Conservation (phyloP, 495 filamentous ascomycete genomes). For the Aspergillus conjunctus region DNA sequence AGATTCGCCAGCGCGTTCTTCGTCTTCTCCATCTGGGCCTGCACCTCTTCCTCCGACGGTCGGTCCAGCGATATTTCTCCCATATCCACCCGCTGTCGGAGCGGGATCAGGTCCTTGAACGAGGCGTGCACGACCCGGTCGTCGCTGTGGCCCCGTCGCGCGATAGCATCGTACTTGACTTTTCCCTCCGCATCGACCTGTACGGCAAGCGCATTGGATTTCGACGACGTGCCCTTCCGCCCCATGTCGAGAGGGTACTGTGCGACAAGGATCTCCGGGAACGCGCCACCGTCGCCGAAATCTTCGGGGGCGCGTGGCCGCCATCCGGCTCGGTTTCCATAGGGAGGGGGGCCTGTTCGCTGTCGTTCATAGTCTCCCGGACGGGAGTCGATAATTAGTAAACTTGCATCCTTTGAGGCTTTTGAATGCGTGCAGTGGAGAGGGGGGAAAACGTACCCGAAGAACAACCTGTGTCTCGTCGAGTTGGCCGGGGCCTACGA, state of each 20-base stretch:
- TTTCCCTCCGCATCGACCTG: constrained; percentile 91
- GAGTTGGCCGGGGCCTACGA: constrained; percentile 74
- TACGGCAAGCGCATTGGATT: constrained; percentile 84
- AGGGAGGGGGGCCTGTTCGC: constrained; percentile 83
- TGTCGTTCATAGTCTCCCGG: constrained; percentile 33
- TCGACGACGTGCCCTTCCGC: constrained; percentile 65
- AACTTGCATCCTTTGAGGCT: neutral
- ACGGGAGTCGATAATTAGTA: neutral
- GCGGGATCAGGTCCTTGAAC: constrained; percentile 95
- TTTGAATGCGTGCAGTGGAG: neutral
- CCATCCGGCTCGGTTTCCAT: constrained; percentile 84
- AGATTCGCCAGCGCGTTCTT: constrained; percentile 79
- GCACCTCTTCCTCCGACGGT: constrained; percentile 82
- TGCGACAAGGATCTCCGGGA: constrained; percentile 90
- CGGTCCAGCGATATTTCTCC: constrained; percentile 90
- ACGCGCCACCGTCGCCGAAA: constrained; percentile 94
- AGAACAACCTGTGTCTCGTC: constrained; percentile 87
- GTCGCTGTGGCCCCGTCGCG: constrained; percentile 81
- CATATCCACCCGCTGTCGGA: constrained; percentile 90
- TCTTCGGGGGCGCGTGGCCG: constrained; percentile 83
- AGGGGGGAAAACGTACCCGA: constrained; percentile 55
- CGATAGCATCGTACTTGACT: constrained; percentile 96
- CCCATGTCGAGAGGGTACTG: constrained; percentile 98
- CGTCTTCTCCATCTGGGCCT: constrained; percentile 81
- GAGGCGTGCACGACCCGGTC: constrained; percentile 86